Evolutionary conservation across 192 early-diverging fungal genomes (phyloP), one percentile per base, ranked within the genome.

Genomic region (Backusella tarrabulga): DNA sequence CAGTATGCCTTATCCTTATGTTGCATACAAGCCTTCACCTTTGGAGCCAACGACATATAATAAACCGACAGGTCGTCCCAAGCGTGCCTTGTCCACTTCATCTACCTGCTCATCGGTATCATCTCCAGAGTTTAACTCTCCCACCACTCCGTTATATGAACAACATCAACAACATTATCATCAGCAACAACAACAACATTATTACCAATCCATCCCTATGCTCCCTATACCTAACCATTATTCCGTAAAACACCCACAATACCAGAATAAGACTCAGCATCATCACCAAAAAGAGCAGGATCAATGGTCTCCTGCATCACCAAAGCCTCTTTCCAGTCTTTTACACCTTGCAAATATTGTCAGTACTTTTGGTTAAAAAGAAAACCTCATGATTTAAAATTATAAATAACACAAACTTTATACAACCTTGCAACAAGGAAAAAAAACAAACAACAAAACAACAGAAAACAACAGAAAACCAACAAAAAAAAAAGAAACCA

Each of bases 1-100:
- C 19, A 72, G 44, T 32, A 17, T 72, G 29, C 44, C 71, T 71
- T 67, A 76, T 73, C 76, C 75, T 76, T 50, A 50, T 50, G 46
- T 50, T 50, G 15, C 67, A 38, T 23, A 41, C 66, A 35, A 56
- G 56, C 56, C 56, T 63, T 63, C 26, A 23, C 34, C 52, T 34
- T 63, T 34, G 12, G 34, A 23, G 32, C 46, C 34, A 41, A 40
- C 26, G 34, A 34, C 56, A 63, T 63, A 1, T 73, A 41, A 32
- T 72, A 23, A 42, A 23, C 23, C 41, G 6, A 46, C 21, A 26
- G 26, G 42, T 46, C 71, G 71, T 44, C 71, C 71, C 6, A 72
- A 19, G 17, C 40, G 71, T 32, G 71, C 71, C 32, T 17, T 41
- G 17, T 72, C 71, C 7, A 72, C 71, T 34, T 72, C 71, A 4